Evolutionary conservation across 768 basidiomycete genomes (phyloP).

Genomic region (Tylopilus rubrobrunneus): DNA sequence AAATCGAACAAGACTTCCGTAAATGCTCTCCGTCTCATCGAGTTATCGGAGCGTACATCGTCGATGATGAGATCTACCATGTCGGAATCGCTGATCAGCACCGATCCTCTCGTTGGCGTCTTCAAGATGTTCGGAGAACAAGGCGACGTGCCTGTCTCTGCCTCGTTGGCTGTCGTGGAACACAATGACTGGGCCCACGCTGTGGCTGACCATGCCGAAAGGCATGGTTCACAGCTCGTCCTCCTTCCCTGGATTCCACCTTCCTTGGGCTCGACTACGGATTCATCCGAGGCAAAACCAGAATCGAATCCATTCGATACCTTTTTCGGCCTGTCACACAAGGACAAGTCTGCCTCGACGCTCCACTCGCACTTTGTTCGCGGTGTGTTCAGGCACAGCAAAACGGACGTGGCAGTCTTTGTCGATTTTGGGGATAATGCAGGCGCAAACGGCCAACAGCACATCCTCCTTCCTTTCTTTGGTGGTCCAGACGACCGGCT

Average conservation of each 20-base stretch:
- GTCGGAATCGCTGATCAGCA: conserved; percentile 62
- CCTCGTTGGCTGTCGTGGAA: conserved; percentile 73
- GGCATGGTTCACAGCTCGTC: conserved; percentile 64
- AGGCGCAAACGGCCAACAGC: conserved; percentile 38
- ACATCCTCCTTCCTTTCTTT: conserved; percentile 85
- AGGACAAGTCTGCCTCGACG: conserved; percentile 49
- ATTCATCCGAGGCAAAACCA: conserved; percentile 26
- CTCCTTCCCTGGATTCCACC: conserved; percentile 78
- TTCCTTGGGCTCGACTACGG: conserved; percentile 28
- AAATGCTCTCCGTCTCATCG: conserved; percentile 83
- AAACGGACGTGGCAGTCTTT: conserved; percentile 79
- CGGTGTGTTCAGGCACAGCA: conserved; percentile 67
- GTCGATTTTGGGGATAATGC: conserved; percentile 58
- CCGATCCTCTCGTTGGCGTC: conserved; percentile 69
- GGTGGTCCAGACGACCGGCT: conserved; percentile 93
- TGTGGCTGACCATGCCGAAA: conserved; percentile 57
- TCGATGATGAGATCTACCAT: conserved; percentile 81
- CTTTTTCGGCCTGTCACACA: conserved; percentile 57
- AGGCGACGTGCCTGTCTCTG: conserved; percentile 60
- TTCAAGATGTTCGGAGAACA: conserved; percentile 77
- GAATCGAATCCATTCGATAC: conserved; percentile 70
- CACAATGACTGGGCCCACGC: conserved; percentile 66
- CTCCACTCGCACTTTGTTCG: conserved; percentile 84
- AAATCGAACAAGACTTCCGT: conserved; percentile 30
- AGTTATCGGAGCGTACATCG: conserved; percentile 84